Evolutionary conservation across 768 basidiomycete genomes (phyloP).

Genomic region (Boletellus emodensis): DNA sequence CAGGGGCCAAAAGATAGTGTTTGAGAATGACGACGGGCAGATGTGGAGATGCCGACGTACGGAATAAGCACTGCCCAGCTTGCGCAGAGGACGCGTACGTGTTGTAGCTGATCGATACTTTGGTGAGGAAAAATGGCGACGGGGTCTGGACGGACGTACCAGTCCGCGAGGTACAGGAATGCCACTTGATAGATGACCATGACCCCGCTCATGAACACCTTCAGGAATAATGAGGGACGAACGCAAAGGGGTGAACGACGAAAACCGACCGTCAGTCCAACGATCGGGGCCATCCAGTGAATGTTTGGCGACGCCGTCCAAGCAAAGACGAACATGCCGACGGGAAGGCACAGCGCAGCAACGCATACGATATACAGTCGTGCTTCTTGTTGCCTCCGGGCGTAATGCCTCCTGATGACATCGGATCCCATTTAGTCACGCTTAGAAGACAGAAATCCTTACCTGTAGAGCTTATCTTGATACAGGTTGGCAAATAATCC

Average conservation of each 20-base stretch:
- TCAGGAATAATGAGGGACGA: conserved; percentile 1
- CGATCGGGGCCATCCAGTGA: conserved; percentile 51
- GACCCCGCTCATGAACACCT: conserved; percentile 39
- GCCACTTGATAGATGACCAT: conserved; percentile 43
- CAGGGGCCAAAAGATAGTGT: not conserved
- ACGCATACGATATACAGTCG: conserved; percentile 53
- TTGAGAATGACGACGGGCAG: not conserved
- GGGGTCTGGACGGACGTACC: conserved; percentile 27
- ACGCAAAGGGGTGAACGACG: not conserved
- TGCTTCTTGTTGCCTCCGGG: conserved; percentile 46
- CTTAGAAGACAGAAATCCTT: not conserved
- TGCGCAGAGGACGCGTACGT: conserved; percentile 52
- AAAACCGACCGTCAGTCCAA: conserved; percentile 21
- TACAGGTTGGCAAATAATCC: conserved; percentile 43
- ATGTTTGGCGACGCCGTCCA: conserved; percentile 57
- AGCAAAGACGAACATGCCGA: conserved; percentile 65
- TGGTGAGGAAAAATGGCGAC: not conserved
- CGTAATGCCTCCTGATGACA: conserved; percentile 15
- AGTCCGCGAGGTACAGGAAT: conserved; percentile 50
- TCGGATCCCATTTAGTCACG: conserved; percentile 13
- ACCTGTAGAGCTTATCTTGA: conserved; percentile 52
- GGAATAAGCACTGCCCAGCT: conserved; percentile 47
- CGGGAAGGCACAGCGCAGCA: conserved; percentile 50
- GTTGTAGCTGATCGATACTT: conserved; percentile 31
- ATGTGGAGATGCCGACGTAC: conserved; percentile 24